Evolutionary conservation across 169 alveolate species (phyloP).

Genomic region (Plasmodium inui): DNA sequence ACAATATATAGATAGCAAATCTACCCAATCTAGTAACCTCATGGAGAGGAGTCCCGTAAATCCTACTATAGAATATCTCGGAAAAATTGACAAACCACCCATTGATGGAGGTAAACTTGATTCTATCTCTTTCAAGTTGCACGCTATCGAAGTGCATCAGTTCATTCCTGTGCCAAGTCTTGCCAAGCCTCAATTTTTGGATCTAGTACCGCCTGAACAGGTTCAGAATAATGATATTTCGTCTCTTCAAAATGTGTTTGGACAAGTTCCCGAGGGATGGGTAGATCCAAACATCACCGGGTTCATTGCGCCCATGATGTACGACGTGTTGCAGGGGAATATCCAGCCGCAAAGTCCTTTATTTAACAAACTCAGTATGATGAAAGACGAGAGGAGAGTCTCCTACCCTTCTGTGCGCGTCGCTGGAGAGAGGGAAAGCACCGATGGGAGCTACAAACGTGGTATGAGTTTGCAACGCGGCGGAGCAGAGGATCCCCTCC

Average conservation of each 20-base stretch:
- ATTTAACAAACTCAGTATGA: slow-evolving; percentile 56
- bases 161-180: slow-evolving; percentile 87
- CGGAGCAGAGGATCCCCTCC: background rate
- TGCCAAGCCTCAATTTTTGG: slow-evolving; percentile 85
- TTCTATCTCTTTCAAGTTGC: slow-evolving; percentile 88
- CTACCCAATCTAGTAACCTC: slow-evolving; percentile 34
- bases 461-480: background rate
- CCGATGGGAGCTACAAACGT: background rate
- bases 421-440: background rate
- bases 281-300: slow-evolving; percentile 91
- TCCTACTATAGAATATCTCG: slow-evolving; percentile 83
- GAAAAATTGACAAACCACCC: slow-evolving; percentile 81
- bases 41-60: slow-evolving; percentile 77
- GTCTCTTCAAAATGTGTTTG: slow-evolving; percentile 82
- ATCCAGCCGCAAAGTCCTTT: slow-evolving; percentile 52
- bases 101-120: slow-evolving; percentile 82
- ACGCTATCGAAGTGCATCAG: slow-evolving; percentile 91
- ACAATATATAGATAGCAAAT: slow-evolving; percentile 1
- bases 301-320: slow-evolving; percentile 89
- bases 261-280: slow-evolving; percentile 85
- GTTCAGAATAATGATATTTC: slow-evolving; percentile 76
- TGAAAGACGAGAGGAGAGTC: background rate
- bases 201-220: slow-evolving; percentile 78
- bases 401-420: slow-evolving; percentile 5
- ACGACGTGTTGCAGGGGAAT: slow-evolving; percentile 87